A percentile compares a stretch with the other conserved stretches of the same genome.
These are phyloP conservation scores for Phyllosticta citrichinensis DNA, from an alignment of 2,329 filamentous ascomycete species.

Conservation along the genomic window DNA sequence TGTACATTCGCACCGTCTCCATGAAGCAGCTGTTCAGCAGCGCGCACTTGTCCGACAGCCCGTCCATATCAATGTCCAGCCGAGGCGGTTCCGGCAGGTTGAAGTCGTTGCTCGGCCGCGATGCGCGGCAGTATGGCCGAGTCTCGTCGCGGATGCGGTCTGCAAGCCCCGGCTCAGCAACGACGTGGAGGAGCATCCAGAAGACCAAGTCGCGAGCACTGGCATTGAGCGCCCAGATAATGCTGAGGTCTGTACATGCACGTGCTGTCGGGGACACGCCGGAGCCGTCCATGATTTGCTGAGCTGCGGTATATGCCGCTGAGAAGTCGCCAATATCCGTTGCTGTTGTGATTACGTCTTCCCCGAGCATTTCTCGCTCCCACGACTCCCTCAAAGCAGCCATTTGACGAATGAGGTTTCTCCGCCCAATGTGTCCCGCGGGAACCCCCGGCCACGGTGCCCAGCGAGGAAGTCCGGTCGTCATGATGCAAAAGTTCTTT, in stretches of 20 bases:
- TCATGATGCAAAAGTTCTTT: slow-evolving; percentile 42
- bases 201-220: slow-evolving; percentile 36
- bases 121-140: slow-evolving; percentile 19
- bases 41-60: slow-evolving; percentile 22
- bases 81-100: slow-evolving; percentile 22
- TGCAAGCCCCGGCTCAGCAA: slow-evolving; percentile 14
- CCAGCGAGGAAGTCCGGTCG: slow-evolving; percentile 47
- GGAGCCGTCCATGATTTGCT: slow-evolving; percentile 21
- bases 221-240: slow-evolving; percentile 46
- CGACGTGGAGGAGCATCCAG: slow-evolving; percentile 29
- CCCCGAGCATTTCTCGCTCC: slow-evolving; percentile 20
- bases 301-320: slow-evolving; percentile 20
- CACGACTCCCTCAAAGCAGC: slow-evolving; percentile 21
- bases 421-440: slow-evolving; percentile 34
- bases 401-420: slow-evolving; percentile 17
- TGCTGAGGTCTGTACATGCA: slow-evolving; percentile 32
- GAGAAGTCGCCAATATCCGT: slow-evolving; percentile 24
- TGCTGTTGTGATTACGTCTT: slow-evolving; percentile 20
- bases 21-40: slow-evolving; percentile 29
- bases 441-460: slow-evolving; percentile 43
- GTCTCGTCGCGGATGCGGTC: slow-evolving; percentile 26
- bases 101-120: slow-evolving; percentile 21
- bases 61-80: slow-evolving; percentile 25
- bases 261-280: slow-evolving; percentile 21
- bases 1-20: slow-evolving; percentile 27